These are phyloP conservation scores for Fusarium marasasianum DNA, from an alignment of 2,329 filamentous ascomycete genomes.

Conservation along the genomic window DNA sequence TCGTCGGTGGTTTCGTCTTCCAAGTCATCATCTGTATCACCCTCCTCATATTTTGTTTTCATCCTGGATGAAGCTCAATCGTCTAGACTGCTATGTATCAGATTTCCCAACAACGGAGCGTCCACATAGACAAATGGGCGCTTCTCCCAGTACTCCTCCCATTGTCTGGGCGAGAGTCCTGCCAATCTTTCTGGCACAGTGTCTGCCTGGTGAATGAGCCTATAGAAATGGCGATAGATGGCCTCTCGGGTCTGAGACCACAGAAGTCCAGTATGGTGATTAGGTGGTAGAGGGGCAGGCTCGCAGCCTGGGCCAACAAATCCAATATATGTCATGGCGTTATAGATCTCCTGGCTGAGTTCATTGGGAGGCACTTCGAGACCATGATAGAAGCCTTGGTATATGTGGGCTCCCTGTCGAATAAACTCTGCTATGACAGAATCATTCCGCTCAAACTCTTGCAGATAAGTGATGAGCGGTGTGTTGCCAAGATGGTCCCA, in stretches of 20 bases:
- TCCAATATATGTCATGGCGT: neutral
- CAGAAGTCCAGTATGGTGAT: too few relatives aligned
- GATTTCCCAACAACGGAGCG: neutral
- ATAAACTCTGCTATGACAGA: neutral
- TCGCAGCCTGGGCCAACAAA: neutral
- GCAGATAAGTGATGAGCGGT: neutral
- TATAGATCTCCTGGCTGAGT: neutral
- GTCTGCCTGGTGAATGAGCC: neutral
- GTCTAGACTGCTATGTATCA: neutral
- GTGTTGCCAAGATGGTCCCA: neutral
- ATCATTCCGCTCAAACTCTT: neutral
- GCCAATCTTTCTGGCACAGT: neutral
- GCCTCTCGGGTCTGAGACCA: too few relatives aligned
- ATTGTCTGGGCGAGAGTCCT: neutral
- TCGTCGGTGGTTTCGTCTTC: neutral
- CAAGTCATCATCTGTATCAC: neutral
- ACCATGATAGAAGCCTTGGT: neutral
- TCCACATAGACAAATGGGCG: neutral
- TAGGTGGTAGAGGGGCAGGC: neutral
- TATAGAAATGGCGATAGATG: neutral
- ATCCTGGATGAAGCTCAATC: too few relatives aligned
- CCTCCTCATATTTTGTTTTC: neutral
- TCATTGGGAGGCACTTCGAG: neutral
- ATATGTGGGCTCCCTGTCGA: neutral
- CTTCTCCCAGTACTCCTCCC: neutral